phyloP scores from a whole-genome alignment of 169 alveolate genomes.

The Plasmodium sp. region DNA sequence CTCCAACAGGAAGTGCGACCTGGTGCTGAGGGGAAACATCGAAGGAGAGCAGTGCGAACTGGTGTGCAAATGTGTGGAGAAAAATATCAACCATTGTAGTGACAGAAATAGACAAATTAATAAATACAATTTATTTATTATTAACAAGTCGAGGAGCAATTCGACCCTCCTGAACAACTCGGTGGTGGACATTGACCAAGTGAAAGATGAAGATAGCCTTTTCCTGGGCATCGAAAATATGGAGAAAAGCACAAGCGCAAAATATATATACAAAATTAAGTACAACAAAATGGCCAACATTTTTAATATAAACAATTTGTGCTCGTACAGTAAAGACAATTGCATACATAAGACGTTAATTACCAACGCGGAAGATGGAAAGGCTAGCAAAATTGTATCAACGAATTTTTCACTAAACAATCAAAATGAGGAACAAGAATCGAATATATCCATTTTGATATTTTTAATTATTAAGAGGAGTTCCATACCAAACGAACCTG shows the following conservation, averaged over 20 bases:
- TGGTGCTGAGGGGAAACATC: slow-evolving; percentile 44
- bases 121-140: slow-evolving; percentile 65
- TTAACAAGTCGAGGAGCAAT: slow-evolving; percentile 34
- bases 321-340: slow-evolving; percentile 15
- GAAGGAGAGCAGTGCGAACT: slow-evolving; percentile 70
- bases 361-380: slow-evolving; percentile 21
- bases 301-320: slow-evolving; percentile 45
- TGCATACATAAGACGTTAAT: not conserved
- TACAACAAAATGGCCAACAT: slow-evolving; percentile 59
- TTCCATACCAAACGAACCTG: slow-evolving; percentile 5
- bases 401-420: slow-evolving; percentile 43
- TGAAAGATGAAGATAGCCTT: slow-evolving; percentile 57
- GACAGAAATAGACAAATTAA: slow-evolving; percentile 60
- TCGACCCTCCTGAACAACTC: slow-evolving; percentile 23
- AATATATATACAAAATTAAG: slow-evolving; percentile 61
- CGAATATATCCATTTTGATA: slow-evolving; percentile 31
- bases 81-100: slow-evolving; percentile 38
- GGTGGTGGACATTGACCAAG: slow-evolving; percentile 48
- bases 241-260: slow-evolving; percentile 24
- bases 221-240: slow-evolving; percentile 41
- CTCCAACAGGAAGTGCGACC: slow-evolving; percentile 52
- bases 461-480: slow-evolving; percentile 20
- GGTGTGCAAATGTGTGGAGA: slow-evolving; percentile 54
- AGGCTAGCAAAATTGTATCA: slow-evolving; percentile 42
- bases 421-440: slow-evolving; percentile 39